These are phyloP conservation scores for Suhomyces taliae DNA, from an alignment of 1,139 yeast genomes.

Conservation along the genomic window DNA sequence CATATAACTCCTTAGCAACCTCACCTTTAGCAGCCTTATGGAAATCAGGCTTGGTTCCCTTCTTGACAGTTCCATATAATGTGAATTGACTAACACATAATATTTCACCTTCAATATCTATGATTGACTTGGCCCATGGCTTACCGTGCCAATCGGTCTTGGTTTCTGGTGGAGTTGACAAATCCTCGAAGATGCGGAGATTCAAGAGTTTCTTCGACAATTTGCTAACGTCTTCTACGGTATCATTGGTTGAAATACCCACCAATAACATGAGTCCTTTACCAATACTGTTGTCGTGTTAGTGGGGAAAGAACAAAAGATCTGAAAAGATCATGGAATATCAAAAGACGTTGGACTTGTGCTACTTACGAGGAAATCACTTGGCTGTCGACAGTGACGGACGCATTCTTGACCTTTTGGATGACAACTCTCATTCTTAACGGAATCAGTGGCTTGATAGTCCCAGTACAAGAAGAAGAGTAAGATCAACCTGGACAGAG, in stretches of 20 bases:
- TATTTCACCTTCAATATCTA: constrained; percentile 50
- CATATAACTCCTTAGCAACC: constrained; percentile 67
- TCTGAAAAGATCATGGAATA: neutral
- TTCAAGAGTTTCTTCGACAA: constrained; percentile 66
- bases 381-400: constrained; percentile 75
- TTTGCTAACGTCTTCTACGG: constrained; percentile 66
- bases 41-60: constrained; percentile 93
- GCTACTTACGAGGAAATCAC: constrained; percentile 65
- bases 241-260: constrained; percentile 79
- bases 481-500: too few relatives aligned
- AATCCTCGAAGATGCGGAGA: constrained; percentile 72
- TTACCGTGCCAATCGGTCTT: constrained; percentile 61
- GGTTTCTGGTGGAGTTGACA: constrained; percentile 30
- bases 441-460: neutral
- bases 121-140: constrained; percentile 44
- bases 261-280: constrained; percentile 79
- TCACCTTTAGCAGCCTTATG: constrained; percentile 85
- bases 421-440: constrained; percentile 75
- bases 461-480: neutral
- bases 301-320: neutral
- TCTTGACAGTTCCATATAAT: constrained; percentile 74
- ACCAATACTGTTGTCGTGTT: constrained; percentile 45
- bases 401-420: constrained; percentile 83
- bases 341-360: neutral
- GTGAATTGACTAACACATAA: constrained; percentile 84